Evolutionary conservation across 371 early-diverging fungal genomes (phyloP), one percentile per base, ranked within the genome.

Genomic region (Mortierella sp.): DNA sequence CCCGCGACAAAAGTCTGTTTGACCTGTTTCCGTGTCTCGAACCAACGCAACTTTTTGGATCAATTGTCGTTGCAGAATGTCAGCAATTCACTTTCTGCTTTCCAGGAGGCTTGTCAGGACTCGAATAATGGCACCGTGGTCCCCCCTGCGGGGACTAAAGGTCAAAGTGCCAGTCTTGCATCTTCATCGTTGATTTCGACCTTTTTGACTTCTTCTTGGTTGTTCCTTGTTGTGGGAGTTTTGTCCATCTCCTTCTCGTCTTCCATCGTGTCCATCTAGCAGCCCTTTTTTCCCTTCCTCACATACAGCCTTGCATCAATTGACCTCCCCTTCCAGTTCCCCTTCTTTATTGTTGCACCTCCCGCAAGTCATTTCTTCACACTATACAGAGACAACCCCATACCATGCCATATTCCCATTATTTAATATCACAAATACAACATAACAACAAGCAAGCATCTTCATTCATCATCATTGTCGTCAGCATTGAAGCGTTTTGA

Each of bases 81-180:
- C 2, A 79, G 45, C 10, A 52, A 14, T 13, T 68, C 79, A 6
- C 77, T 83, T 7, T 34, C 73, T 50, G 74, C 80, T 0, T 83
- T 70, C n/a, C 84, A 83, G 75, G 74, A 80, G 48, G 84, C 84
- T 0, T 83, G 84, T 48, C 11, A 75, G 28, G 84, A 80, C 13
- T 83, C 80, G 1, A 72, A 38, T 10, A 34, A 80, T 47, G 84
- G 84, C 3, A 42, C 11, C 14, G n/a, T 70, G 26, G 80, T 83
- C 24, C 84, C 84, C 0, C 80, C 80, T 21, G 28, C 77, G 21
- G 58, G 54, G 6, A 63, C 34, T 1, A 74, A 65, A 24, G 78
- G 80, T 44, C 72, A 76, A 13, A 80, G 77, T 70, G 83, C 83
- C 7, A 76, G 80, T 3, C 38, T 54, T 60, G 31, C 34, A 6